Evolutionary conservation across 1,139 yeast genomes (phyloP), one percentile per base, ranked within the genome.

Genomic region (Meyerozyma athensensis): DNA sequence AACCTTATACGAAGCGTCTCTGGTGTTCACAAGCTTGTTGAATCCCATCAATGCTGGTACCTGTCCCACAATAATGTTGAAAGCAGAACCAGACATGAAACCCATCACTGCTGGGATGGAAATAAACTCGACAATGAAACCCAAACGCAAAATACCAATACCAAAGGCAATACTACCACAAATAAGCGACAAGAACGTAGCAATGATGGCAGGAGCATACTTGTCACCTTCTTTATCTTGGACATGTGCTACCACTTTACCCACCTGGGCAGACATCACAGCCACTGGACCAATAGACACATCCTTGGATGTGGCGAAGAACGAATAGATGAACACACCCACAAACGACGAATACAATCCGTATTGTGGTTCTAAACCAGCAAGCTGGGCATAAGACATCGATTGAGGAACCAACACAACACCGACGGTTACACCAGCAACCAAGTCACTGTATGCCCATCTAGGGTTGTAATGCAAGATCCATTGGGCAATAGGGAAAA

Each of bases 221-320:
- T 66, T 65, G 33, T 59, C 69, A 22, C 63, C 69, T 35, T 61
- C 60, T 38, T 56, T 49, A 5, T 38, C 49, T 43, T 77, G 76
- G 9, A 89, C 94, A 38, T 71, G 69, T 22, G 77, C 74, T 40
- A 89, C 73, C 36, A 86, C 90, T 56, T 83, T 86, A 34, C 90
- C 79, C 21, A 86, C 89, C 58, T 89, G 90, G 47, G 80, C 60
- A 10, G 96, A 86, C 96, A 90, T 89, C 43, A 90, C 97, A 2
- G 97, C 97, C 28, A 90, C 97, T 5, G 97, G 97, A 22, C 97
- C 97, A 52, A 90, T 89, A 44, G 94, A 84, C 33, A 90, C 96
- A 69, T 90, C 97, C 62, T 89, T 90, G 14, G 95, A 85, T 13
- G 97, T 90, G 12, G 97, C 97, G 59, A 90, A 90, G 52, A 89